phyloP scores from a whole-genome alignment of 306 rosid species.

The Lagenaria siceraria region DNA sequence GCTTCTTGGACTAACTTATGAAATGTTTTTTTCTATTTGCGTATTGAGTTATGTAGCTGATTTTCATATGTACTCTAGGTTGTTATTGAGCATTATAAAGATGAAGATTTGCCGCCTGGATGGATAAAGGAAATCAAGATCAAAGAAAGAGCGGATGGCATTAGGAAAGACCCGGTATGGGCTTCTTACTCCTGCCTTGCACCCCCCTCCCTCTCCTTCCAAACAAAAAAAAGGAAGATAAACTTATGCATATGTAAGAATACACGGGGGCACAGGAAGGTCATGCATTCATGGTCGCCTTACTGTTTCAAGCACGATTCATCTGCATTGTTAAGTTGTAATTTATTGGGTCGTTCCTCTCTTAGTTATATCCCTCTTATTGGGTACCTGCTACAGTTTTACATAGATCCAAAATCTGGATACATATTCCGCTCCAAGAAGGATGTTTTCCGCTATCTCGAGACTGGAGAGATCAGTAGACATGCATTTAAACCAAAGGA shows the following conservation, averaged over 20 bases:
- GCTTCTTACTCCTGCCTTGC: background rate
- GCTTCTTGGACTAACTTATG: background rate
- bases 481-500: conserved; percentile 29
- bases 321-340: background rate
- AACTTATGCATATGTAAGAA: too few relatives aligned
- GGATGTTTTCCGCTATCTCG: conserved; percentile 27
- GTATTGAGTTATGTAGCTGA: conserved; percentile 15
- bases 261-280: too few relatives aligned
- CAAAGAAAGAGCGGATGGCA: conserved; percentile 23
- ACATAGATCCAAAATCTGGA: conserved; percentile 37
- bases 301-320: background rate
- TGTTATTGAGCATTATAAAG: conserved; percentile 35
- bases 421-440: conserved; percentile 36
- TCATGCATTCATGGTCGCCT: too few relatives aligned
- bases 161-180: conserved; percentile 33
- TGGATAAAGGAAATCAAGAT: conserved; percentile 59
- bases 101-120: conserved; percentile 69
- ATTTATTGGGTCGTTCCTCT: background rate
- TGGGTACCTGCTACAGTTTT: conserved; percentile 19
- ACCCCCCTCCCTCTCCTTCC: too few relatives aligned
- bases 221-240: too few relatives aligned
- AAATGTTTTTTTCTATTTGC: background rate
- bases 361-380: background rate
- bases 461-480: conserved; percentile 31
- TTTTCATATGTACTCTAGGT: conserved; percentile 31